Conservation (phyloP, 805 yeast genomes). For the Pichia phayaonensis region DNA sequence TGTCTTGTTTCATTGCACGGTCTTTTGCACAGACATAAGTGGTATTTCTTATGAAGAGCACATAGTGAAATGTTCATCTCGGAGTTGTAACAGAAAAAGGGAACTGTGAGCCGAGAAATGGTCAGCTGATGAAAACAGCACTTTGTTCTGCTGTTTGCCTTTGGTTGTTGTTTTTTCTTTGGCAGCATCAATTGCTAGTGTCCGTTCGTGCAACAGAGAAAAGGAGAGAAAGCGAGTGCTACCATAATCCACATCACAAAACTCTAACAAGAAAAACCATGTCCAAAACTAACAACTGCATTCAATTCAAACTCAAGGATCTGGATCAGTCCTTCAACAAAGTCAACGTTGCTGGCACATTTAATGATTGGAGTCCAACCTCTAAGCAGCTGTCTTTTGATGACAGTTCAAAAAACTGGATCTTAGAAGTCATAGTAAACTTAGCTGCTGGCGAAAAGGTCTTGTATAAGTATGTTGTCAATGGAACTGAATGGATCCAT, state of each 20-base stretch:
- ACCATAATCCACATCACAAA: too few relatives aligned
- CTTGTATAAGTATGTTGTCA: conserved; percentile 24
- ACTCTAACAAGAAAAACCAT: neutral
- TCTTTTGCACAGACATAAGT: too few relatives aligned
- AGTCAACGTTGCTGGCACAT: conserved; percentile 17
- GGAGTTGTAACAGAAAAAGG: neutral
- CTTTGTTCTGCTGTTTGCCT: neutral
- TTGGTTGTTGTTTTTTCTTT: neutral
- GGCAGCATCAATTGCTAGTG: neutral
- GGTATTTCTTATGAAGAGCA: too few relatives aligned
- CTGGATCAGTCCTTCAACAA: neutral
- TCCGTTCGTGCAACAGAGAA: neutral
- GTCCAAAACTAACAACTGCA: neutral
- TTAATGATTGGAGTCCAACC: conserved; percentile 15
- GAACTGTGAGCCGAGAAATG: neutral
- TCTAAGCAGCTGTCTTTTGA: conserved; percentile 8
- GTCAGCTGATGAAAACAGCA: neutral
- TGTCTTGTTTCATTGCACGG: too few relatives aligned
- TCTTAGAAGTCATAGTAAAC: neutral
- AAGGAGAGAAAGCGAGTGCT: too few relatives aligned
- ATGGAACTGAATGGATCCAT: conserved; percentile 23
- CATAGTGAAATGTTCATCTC: neutral
- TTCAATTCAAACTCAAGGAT: conserved; percentile 5
- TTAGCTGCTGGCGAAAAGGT: conserved; percentile 9
- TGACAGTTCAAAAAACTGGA: conserved; percentile 4